These are phyloP conservation scores for Microbotryum lychnidis-dioicae DNA, from an alignment of 1,284 basidiomycete genomes.

Conservation along the genomic window DNA sequence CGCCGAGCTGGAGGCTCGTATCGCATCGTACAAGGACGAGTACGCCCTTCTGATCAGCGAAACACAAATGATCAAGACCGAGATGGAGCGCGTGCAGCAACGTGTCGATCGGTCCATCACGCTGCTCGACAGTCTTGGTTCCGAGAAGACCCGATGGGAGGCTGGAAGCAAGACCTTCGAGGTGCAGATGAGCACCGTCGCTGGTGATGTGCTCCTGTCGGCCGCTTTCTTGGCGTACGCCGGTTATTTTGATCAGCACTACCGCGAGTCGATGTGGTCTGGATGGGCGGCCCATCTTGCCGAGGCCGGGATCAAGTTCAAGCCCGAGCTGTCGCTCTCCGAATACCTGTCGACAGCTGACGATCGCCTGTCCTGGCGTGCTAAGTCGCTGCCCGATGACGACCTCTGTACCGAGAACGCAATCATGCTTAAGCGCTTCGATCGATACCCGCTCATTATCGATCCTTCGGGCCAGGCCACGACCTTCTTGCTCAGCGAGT, in stretches of 20 bases:
- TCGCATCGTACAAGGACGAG: conserved; percentile 91
- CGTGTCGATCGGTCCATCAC: conserved; percentile 98
- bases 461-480: conserved; percentile 99
- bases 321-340: conserved; percentile 80
- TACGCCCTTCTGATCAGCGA: conserved; percentile 96
- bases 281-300: conserved; percentile 84
- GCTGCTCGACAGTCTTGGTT: conserved; percentile 85
- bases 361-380: conserved; percentile 91
- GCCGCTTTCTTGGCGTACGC: conserved; percentile 95
- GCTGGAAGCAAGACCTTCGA: conserved; percentile 92
- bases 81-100: conserved; percentile 96
- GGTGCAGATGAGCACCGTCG: conserved; percentile 96
- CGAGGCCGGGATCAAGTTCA: conserved; percentile 87
- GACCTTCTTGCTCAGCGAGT: conserved; percentile 86
- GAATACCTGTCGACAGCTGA: conserved; percentile 98
- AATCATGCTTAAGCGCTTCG: conserved; percentile 97
- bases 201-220: conserved; percentile 91
- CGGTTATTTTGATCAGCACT: conserved; percentile 98
- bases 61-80: conserved; percentile 90
- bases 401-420: conserved; percentile 96
- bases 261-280: conserved; percentile 94
- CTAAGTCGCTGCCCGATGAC: conserved; percentile 87
- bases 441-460: conserved; percentile 94
- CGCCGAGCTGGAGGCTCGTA: conserved; percentile 83
- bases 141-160: conserved; percentile 92